A percentile compares a stretch with the other conserved stretches of the same genome.
phyloP scores from a whole-genome alignment of 208 protist species.

The Leishmania tropica region DNA sequence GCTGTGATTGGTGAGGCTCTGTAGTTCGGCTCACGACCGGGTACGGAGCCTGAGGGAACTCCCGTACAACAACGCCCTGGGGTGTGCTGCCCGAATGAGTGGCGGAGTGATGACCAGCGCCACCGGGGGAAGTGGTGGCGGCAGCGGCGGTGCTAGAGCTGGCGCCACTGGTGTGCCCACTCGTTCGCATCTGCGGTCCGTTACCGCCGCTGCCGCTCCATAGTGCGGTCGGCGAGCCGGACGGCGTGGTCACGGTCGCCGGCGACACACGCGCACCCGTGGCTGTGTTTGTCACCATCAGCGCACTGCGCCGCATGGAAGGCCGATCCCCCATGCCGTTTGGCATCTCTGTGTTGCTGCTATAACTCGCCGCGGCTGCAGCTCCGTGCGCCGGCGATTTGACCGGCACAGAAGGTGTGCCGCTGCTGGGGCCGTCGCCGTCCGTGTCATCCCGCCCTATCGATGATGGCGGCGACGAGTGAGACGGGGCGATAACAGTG shows the following conservation, averaged over 20 bases:
- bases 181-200: neutral
- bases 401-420: neutral
- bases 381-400: neutral
- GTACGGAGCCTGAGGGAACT: conserved; percentile 5
- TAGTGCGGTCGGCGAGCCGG: conserved; percentile 7
- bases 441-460: conserved; percentile 1
- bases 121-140: neutral
- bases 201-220: conserved; percentile 9
- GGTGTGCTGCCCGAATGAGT: neutral
- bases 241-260: conserved; percentile 14
- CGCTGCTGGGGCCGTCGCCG: neutral
- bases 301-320: conserved; percentile 18
- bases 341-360: neutral
- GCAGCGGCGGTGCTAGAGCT: neutral
- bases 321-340: neutral
- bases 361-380: neutral
- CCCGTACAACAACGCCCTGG: neutral
- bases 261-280: conserved; percentile 30
- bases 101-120: neutral
- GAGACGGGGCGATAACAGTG: neutral
- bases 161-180: neutral
- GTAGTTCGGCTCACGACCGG: neutral
- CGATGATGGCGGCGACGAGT: neutral
- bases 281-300: conserved; percentile 47
- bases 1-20: neutral